Evolutionary conservation across 768 basidiomycete genomes (phyloP), one percentile per base, ranked within the genome.

Genomic region (Phallus indusiatus): DNA sequence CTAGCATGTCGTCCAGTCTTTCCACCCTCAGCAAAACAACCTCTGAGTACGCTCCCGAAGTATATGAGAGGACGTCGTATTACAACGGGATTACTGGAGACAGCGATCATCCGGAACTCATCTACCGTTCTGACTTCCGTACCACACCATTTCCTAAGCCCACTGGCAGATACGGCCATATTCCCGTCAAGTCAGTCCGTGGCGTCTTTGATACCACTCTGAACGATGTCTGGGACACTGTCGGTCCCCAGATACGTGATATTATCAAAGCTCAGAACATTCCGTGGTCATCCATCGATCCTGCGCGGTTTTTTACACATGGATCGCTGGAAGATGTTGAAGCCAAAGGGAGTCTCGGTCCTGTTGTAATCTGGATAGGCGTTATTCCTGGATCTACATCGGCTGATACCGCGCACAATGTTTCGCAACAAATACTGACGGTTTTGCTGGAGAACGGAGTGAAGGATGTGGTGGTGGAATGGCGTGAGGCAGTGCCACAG

Each of bases 121-220:
- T 28, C 28, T 28, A 28, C 28, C 28, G 28, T 28, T 3, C 28
- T 2, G 28, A 7, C 2, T 28, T 7, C 2, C 2, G 4, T 7
- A 28, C 2, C 2, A 3, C 2, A 3, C 28, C 28, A 2, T 28
- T 2, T 2, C 2, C 7, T 7, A 2, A 28, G 28, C 28, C 28
- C 28, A 28, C 2, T 2, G 28, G 28, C 28, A 28, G 28, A 28
- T 28, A 28, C 28, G 28, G 4, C 28, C 7, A 28, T 46, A 53
- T 73, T 64, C 71, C 72, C 35, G 53, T 59, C 63, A 79, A 78
- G 69, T 73, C 74, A 17, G 53, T 69, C 51, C 67, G 64, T 33
- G 74, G 73, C 34, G 74, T 75, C 67, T 73, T 69, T 61, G 64
- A 64, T 49, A 75, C 75, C 61, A 66, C 69, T 56, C 75, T 78